Base-by-base conservation (phyloP, 75 land plant genomes). In the Cupressus sempervirens region DNA sequence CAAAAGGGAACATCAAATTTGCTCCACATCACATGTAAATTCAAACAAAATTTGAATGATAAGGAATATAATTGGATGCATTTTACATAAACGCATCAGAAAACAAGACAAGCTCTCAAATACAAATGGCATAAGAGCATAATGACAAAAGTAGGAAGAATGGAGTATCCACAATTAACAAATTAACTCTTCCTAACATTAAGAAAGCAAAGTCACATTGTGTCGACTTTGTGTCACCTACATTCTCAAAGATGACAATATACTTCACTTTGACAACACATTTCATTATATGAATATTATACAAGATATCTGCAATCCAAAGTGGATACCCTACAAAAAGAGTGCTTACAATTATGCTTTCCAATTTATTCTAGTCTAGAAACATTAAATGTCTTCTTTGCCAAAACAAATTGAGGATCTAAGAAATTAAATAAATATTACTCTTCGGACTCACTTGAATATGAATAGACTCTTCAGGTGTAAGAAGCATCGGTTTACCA, bases 401-500 rank as follows among this genome's bases (percentile, higher is more conserved):
- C 35, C 20, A 14, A 43, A 46, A 34, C 5, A 16, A 41, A 18
- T 38, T 9, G 81, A 45, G 5, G 68, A 86, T 0, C 46, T 38
- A 15, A 84, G 20, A 45, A 36, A 14, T 32, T 54, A 18, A 84
- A 38, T 6, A 43, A 58, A 56, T 43, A 41, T 82, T 18, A 52
- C 56, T 18, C 83, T 72, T 65, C 16, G 1, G 40, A 76, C 91
- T 14, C 87, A 98, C 99, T 89, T 98, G 99, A 75, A 98, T 96
- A 79, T 92, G 93, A 79, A 98, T 98, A 30, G 99, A 98, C 82
- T 98, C 98, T 87, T 98, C 99, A 50, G 99, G 99, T 72, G 99
- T 98, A 32, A 98, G 86, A 75, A 96, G 97, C 99, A 98, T 98
- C 41, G 98, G 94, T 84, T 93, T 98, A 81, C 99, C 99, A 92